Evolutionary conservation across 352 stramenopile species (phyloP), one percentile per base, ranked within the genome.

Genomic region (Pythium biforme): DNA sequence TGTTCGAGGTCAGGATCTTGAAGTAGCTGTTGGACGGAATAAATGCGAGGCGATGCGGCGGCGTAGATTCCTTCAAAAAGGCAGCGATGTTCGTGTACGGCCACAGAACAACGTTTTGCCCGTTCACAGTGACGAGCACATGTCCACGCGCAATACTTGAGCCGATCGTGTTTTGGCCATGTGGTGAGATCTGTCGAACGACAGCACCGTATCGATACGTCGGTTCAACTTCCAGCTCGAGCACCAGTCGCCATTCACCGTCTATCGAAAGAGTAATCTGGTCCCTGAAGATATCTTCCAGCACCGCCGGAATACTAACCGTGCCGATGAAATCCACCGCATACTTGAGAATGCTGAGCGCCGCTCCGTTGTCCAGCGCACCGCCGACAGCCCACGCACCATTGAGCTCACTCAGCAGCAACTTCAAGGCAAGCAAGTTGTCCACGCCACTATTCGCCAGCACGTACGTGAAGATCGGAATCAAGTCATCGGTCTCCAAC

Each of bases 201-300:
- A 94, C 70, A 0, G 87, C 87, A 43, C 87, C 87, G 54, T 93
- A 94, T 2, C 83, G 81, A 62, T 96, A 96, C 6, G 86, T 94
- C 22, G 77, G 81, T 55, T 96, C 87, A 25, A 84, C 70, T 53
- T 94, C 87, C 40, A 96, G 86, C 27, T 91, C 87, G 25, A 96
- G 68, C 2, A 92, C 79, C 43, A 79, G 77, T 2, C 77, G 74
- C 87, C 87, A 96, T 41, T 94, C 86, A 4, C 83, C 83, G 47
- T 96, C 87, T 60, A 96, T 93, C 15, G 87, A 90, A 5, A 96
- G 72, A n/a, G 83, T 92, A 57, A 94, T 89, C 60, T 94, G 87
- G 54, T 96, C 87, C 60, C 90, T 92, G 75, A 96, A 94, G 34
- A 96, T 96, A 58, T 96, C 87, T 70, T 96, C 87, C 31, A 96